These are phyloP conservation scores for Thraustochytrium sp. DNA, from an alignment of 352 stramenopile genomes.

Conservation along the genomic window DNA sequence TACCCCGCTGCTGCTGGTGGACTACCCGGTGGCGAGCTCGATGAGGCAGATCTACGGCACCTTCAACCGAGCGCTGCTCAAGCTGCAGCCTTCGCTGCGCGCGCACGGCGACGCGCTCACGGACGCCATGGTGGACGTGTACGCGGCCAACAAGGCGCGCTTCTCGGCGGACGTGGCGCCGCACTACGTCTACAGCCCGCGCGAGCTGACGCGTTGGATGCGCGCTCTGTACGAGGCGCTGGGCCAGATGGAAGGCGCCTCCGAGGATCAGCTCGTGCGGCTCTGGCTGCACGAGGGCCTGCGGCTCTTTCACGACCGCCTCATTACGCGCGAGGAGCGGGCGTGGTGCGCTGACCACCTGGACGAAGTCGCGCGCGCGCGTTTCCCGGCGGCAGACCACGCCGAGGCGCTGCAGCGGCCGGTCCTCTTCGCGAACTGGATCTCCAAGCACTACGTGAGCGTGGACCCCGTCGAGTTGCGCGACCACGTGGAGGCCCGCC, in stretches of 20 bases:
- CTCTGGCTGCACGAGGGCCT: constrained; percentile 98
- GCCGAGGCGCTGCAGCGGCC: constrained; percentile 68
- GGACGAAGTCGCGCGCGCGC: constrained; percentile 61
- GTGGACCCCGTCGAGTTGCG: constrained; percentile 84
- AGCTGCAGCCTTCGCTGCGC: constrained; percentile 93
- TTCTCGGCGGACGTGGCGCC: constrained; percentile 76
- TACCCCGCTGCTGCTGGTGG: constrained; percentile 95
- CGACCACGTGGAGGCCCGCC: constrained; percentile 88
- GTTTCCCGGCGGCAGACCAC: constrained; percentile 67
- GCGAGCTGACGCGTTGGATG: constrained; percentile 98
- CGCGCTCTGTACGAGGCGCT: constrained; percentile 97
- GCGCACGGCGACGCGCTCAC: constrained; percentile 84
- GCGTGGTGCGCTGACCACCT: constrained; percentile 89
- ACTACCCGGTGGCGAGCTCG: constrained; percentile 92
- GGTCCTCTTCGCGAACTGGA: constrained; percentile 96
- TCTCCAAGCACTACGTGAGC: constrained; percentile 90
- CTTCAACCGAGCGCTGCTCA: constrained; percentile 97
- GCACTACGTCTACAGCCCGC: constrained; percentile 99
- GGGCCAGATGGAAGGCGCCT: constrained; percentile 65
- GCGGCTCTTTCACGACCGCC: constrained; percentile 96
- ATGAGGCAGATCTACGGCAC: constrained; percentile 98
- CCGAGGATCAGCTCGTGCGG: constrained; percentile 74
- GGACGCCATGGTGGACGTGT: constrained; percentile 99
- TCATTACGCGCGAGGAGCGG: constrained; percentile 92
- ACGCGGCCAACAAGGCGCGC: constrained; percentile 88